phyloP scores from a whole-genome alignment of 306 rosid species.

The Vachellia pachyceras region DNA sequence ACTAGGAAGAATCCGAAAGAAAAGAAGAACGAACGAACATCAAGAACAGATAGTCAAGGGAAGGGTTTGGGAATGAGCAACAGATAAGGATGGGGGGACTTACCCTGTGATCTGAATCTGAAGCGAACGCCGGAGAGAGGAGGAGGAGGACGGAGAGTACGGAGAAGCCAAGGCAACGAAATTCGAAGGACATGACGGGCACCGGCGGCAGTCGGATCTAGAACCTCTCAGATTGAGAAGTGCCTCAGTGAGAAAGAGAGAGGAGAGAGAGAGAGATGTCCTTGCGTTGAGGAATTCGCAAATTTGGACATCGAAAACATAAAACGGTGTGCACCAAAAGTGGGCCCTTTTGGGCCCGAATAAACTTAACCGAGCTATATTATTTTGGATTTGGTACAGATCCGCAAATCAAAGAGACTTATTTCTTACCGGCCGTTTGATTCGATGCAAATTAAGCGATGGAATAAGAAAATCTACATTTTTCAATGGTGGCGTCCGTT shows the following conservation, averaged over 20 bases:
- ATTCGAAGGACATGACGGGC: slow-evolving; percentile 71
- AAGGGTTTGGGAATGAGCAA: neutral
- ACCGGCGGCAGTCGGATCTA: slow-evolving; percentile 62
- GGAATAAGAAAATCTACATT: too few relatives aligned
- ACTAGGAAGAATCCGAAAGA: slow-evolving; percentile 13
- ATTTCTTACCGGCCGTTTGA: neutral
- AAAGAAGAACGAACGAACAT: neutral
- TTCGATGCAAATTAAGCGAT: too few relatives aligned
- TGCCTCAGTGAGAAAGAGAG: neutral
- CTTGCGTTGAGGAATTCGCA: slow-evolving; percentile 27
- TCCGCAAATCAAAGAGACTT: neutral
- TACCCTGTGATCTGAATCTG: slow-evolving; percentile 97
- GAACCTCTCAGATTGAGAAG: slow-evolving; percentile 33
- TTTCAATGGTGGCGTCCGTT: too few relatives aligned
- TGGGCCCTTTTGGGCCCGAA: neutral
- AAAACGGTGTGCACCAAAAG: slow-evolving; percentile 8
- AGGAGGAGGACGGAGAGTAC: slow-evolving; percentile 48
- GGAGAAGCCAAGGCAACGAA: slow-evolving; percentile 42
- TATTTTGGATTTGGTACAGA: neutral
- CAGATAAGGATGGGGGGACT: slow-evolving; percentile 4
- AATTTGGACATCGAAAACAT: neutral
- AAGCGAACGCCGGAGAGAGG: slow-evolving; percentile 56
- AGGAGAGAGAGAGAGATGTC: slow-evolving; percentile 34
- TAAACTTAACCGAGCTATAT: neutral
- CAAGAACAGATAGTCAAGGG: neutral